Evolutionary conservation across 139 green algal species (phyloP).

Genomic region (Gonium pectorale): DNA sequence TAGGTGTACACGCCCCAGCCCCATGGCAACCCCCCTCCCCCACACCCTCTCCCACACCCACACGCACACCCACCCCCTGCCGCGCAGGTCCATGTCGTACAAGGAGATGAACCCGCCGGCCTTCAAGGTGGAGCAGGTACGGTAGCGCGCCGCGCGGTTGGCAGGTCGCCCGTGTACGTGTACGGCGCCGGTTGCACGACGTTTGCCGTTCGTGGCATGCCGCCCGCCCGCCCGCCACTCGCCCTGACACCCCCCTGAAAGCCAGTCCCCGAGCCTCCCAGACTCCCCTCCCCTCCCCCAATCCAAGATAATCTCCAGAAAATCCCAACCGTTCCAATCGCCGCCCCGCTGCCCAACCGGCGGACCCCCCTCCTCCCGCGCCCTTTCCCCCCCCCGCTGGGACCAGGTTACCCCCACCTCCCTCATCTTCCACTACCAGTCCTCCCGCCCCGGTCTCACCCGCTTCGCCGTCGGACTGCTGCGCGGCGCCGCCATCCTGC

Average conservation of each 20-base stretch:
- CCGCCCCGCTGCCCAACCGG: no score
- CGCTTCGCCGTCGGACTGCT: slow-evolving; percentile 18
- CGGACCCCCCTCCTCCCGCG: neutral
- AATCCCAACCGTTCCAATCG: no score
- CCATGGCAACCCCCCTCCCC: no score
- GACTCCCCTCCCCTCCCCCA: neutral
- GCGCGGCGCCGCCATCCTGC: slow-evolving; percentile 6
- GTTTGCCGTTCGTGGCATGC: no score
- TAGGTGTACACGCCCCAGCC: no score
- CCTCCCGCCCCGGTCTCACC: slow-evolving; percentile 15
- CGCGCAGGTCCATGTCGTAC: slow-evolving; percentile 1
- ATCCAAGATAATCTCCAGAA: no score
- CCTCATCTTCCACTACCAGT: slow-evolving; percentile 22
- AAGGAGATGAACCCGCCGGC: slow-evolving; percentile 8
- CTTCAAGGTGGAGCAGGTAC: slow-evolving; percentile 17
- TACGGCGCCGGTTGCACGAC: no score
- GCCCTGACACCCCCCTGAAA: no score
- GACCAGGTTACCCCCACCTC: slow-evolving; percentile 21
- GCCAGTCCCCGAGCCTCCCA: neutral
- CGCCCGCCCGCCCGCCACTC: no score
- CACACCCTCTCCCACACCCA: neutral
- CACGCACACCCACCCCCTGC: neutral
- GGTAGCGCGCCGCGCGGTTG: no score
- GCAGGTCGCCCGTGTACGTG: no score
- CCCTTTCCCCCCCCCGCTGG: neutral